Conservation (phyloP, 1,139 yeast genomes). For the Suhomyces terraborum region DNA sequence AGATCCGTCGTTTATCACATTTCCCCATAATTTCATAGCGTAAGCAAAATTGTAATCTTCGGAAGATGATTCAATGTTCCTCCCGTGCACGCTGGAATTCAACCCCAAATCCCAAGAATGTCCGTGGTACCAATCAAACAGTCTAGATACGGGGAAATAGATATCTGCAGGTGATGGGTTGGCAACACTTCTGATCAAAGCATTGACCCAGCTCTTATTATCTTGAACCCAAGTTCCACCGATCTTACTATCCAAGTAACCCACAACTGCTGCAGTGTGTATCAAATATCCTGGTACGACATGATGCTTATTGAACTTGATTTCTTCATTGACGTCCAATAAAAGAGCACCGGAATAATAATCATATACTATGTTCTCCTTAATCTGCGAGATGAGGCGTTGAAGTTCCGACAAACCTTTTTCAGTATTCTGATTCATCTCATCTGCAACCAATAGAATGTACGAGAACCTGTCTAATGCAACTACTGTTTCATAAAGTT, state of each 20-base stretch:
- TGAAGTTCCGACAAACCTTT: too few species aligned
- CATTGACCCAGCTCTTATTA: not conserved
- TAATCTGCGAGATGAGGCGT: too few species aligned
- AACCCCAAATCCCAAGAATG: not conserved
- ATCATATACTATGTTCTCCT: not conserved
- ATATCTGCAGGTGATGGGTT: not conserved
- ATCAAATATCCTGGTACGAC: not conserved
- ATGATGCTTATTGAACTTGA: not conserved
- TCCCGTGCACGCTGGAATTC: not conserved
- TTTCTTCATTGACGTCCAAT: too few species aligned
- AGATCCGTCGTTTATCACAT: conserved; percentile 48
- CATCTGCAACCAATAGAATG: conserved; percentile 62
- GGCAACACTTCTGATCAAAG: not conserved
- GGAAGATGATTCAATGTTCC: not conserved
- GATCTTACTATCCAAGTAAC: not conserved
- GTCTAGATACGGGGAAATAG: too few species aligned
- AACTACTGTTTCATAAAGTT: too few species aligned
- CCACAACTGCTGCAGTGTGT: not conserved
- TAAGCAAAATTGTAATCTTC: not conserved
- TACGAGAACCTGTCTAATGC: conserved; percentile 79
- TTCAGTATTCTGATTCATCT: conserved; percentile 57
- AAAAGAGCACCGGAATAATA: too few species aligned
- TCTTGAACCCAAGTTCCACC: not conserved
- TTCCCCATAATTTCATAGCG: conserved; percentile 56
- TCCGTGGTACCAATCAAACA: too few species aligned